Conservation (phyloP, 768 basidiomycete genomes). For the Termitomyces sp. region DNA sequence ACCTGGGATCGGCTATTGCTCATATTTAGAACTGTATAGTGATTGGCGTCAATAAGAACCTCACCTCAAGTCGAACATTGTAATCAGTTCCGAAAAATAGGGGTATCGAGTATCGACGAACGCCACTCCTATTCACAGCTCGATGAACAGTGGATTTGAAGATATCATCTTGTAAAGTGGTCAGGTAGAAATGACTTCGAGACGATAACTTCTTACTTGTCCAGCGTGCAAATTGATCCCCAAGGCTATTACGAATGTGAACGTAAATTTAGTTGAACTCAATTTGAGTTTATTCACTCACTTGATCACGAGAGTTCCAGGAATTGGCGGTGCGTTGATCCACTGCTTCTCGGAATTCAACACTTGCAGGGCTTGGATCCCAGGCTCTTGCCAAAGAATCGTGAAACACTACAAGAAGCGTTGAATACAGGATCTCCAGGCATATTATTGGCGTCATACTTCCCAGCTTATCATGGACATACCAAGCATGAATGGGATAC, state of each 20-base stretch:
- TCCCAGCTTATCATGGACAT: slow-evolving; percentile 38
- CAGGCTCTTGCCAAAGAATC: slow-evolving; percentile 79
- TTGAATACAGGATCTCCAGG: not conserved
- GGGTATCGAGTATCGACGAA: slow-evolving; percentile 78
- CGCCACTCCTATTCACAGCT: slow-evolving; percentile 72
- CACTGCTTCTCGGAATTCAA: slow-evolving; percentile 73
- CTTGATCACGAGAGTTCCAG: slow-evolving; percentile 88
- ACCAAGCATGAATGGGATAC: not conserved
- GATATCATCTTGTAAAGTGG: slow-evolving; percentile 60
- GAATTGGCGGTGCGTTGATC: slow-evolving; percentile 78
- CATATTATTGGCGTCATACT: slow-evolving; percentile 24
- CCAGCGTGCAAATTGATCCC: slow-evolving; percentile 87
- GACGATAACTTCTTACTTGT: slow-evolving; percentile 51
- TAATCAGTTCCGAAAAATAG: slow-evolving; percentile 91
- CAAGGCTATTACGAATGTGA: slow-evolving; percentile 43
- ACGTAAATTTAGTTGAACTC: not conserved
- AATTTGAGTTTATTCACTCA: slow-evolving; percentile 25
- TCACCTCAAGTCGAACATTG: slow-evolving; percentile 73
- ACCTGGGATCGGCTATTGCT: slow-evolving; percentile 45
- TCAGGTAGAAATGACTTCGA: not conserved
- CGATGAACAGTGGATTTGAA: slow-evolving; percentile 92
- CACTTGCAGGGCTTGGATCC: slow-evolving; percentile 75
- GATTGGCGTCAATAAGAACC: slow-evolving; percentile 10
- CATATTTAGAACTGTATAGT: not conserved
- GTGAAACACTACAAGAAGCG: slow-evolving; percentile 62